phyloP scores from a whole-genome alignment of 495 filamentous ascomycete species.

The Talaromyces liani region DNA sequence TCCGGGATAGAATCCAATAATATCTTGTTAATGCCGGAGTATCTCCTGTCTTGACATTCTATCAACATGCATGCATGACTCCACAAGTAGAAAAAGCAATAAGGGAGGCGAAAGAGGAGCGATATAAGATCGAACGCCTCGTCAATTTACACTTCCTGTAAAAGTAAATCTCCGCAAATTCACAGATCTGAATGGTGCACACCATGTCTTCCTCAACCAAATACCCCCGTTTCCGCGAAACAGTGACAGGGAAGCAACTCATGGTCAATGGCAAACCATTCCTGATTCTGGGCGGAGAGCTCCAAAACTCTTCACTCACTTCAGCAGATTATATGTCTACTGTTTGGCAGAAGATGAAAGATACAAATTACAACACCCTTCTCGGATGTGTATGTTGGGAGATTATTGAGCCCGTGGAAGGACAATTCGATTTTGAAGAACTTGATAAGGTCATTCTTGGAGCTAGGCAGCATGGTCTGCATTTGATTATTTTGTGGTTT shows the following conservation, averaged over 20 bases:
- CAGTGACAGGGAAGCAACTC: constrained; percentile 26
- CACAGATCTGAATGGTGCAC: too few species aligned
- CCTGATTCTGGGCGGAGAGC: constrained; percentile 35
- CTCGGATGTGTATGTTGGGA: constrained; percentile 47
- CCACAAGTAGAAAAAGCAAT: too few species aligned
- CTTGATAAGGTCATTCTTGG: constrained; percentile 34
- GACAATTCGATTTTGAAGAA: constrained; percentile 35
- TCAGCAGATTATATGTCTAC: constrained; percentile 36
- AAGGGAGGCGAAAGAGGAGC: too few species aligned
- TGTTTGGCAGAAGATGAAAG: constrained; percentile 35
- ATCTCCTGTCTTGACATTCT: not conserved
- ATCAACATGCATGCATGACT: not conserved
- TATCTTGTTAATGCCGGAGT: not conserved
- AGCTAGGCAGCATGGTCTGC: constrained; percentile 31
- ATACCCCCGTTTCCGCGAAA: constrained; percentile 23
- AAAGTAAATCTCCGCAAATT: too few species aligned
- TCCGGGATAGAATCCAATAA: not conserved
- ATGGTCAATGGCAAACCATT: constrained; percentile 40
- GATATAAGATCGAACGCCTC: too few species aligned
- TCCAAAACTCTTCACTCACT: constrained; percentile 44
- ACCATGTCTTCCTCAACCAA: constrained; percentile 1
- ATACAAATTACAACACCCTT: constrained; percentile 39
- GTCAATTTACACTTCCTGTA: too few species aligned
- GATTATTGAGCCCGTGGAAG: constrained; percentile 39
- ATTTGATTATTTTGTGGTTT: constrained; percentile 44